Evolutionary conservation across 148 eudicot species (phyloP).

Genomic region (Fagopyrum homotropicum): DNA sequence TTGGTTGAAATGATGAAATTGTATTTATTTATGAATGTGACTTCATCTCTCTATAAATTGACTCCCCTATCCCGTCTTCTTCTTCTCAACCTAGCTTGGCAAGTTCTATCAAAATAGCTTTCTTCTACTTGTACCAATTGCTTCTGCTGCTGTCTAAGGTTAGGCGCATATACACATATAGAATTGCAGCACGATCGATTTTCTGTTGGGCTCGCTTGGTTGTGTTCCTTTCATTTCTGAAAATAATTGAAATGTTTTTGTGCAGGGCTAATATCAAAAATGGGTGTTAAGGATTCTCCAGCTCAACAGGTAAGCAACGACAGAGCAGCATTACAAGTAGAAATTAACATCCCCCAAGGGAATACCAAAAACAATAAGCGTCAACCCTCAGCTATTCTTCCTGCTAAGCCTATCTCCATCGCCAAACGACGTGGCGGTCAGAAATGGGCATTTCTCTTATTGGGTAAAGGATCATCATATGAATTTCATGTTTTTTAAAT

Average conservation of each 20-base stretch:
- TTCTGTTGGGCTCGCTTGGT: too few relatives aligned
- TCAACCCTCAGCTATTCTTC: neutral
- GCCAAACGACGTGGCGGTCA: slow-evolving; percentile 49
- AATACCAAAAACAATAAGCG: neutral
- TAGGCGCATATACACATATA: too few relatives aligned
- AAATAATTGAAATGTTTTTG: neutral
- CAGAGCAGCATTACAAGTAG: neutral
- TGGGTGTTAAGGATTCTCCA: neutral
- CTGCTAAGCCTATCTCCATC: neutral
- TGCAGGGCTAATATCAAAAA: slow-evolving; percentile 9
- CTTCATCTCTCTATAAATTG: neutral
- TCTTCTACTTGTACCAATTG: neutral
- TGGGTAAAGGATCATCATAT: slow-evolving; percentile 33
- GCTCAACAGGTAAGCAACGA: neutral
- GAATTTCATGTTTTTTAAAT: too few relatives aligned
- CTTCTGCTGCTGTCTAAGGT: neutral
- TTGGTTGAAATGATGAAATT: neutral
- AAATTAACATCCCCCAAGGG: neutral
- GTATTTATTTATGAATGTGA: neutral
- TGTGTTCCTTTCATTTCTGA: neutral
- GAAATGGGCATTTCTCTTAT: slow-evolving; percentile 40
- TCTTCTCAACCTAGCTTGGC: neutral
- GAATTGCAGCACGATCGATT: too few relatives aligned
- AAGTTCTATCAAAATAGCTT: neutral
- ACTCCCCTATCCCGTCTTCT: neutral